Percentiles rank a stretch among this genome's conserved stretches.
These are phyloP conservation scores for Amaranthus cruentus DNA, from an alignment of 148 eudicot genomes.

Conservation along the genomic window DNA sequence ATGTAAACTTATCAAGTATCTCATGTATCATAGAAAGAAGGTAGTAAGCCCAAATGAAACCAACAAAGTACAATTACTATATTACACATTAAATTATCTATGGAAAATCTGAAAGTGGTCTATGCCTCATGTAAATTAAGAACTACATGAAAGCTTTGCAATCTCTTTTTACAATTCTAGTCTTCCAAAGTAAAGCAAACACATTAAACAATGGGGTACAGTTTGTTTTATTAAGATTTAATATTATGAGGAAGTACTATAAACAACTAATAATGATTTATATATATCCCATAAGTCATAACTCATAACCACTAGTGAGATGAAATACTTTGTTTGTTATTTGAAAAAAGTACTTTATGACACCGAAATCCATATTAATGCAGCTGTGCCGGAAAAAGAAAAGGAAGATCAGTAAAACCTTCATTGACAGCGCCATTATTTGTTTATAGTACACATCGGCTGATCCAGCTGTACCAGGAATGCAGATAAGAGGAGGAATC, in stretches of 20 bases:
- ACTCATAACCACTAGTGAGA: background rate
- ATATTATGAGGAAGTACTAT: background rate
- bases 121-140: background rate
- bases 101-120: background rate
- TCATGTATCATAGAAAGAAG: background rate
- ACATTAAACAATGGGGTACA: background rate
- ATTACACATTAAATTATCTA: background rate
- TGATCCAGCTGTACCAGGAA: conserved; percentile 90
- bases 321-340: no score
- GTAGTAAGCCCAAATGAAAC: background rate
- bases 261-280: background rate
- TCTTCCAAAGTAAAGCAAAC: background rate
- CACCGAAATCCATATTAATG: background rate
- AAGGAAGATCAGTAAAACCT: conserved; percentile 33
- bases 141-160: background rate
- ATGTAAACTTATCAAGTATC: background rate
- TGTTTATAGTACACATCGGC: conserved; percentile 96
- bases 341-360: background rate
- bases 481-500: conserved; percentile 89
- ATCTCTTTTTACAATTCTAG: background rate
- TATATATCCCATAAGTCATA: background rate
- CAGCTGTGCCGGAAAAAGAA: background rate
- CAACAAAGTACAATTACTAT: background rate
- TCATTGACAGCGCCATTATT: conserved; percentile 87
- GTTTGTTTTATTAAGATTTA: background rate